These are phyloP conservation scores for Cyclospora cayetanensis DNA, from an alignment of 169 alveolate genomes.

Conservation along the genomic window DNA sequence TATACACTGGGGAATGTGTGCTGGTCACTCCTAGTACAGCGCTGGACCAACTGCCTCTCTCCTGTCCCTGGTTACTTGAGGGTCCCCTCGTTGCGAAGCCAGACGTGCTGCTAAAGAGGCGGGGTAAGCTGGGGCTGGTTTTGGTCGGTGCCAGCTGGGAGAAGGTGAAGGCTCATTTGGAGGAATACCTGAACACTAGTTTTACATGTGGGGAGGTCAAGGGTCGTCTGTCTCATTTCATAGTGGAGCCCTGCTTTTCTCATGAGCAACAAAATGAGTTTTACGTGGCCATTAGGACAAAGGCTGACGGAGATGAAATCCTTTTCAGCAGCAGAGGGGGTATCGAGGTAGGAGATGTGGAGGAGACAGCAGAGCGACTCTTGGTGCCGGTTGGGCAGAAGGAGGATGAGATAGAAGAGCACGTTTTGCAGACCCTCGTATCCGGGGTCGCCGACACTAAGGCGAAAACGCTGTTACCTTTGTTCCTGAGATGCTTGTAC, in stretches of 20 bases:
- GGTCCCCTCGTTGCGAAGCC: slow-evolving; percentile 74
- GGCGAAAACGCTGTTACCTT: slow-evolving; percentile 15
- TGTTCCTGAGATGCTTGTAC: slow-evolving; percentile 28
- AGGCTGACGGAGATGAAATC: slow-evolving; percentile 72
- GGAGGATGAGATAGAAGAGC: slow-evolving; percentile 31
- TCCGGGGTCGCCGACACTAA: background rate
- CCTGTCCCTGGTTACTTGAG: slow-evolving; percentile 62
- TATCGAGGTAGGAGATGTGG: slow-evolving; percentile 74
- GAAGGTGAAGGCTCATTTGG: background rate
- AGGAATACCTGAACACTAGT: background rate
- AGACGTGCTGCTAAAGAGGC: slow-evolving; percentile 76
- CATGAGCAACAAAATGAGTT: slow-evolving; percentile 67
- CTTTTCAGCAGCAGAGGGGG: slow-evolving; percentile 72
- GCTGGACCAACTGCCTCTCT: background rate
- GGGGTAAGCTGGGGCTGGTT: slow-evolving; percentile 76
- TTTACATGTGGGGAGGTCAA: slow-evolving; percentile 36
- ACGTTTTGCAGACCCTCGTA: background rate
- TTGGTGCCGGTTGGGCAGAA: background rate
- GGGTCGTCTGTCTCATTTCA: slow-evolving; percentile 74
- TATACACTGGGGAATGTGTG: slow-evolving; percentile 25
- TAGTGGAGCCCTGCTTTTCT: slow-evolving; percentile 71
- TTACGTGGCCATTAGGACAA: slow-evolving; percentile 72
- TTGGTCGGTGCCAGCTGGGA: slow-evolving; percentile 45
- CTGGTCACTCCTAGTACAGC: background rate
- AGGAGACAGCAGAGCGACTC: slow-evolving; percentile 69